Percentiles rank a stretch among this genome's conserved stretches.
Conservation (phyloP, 345 rosid genomes). For the Eutrema japonicum region DNA sequence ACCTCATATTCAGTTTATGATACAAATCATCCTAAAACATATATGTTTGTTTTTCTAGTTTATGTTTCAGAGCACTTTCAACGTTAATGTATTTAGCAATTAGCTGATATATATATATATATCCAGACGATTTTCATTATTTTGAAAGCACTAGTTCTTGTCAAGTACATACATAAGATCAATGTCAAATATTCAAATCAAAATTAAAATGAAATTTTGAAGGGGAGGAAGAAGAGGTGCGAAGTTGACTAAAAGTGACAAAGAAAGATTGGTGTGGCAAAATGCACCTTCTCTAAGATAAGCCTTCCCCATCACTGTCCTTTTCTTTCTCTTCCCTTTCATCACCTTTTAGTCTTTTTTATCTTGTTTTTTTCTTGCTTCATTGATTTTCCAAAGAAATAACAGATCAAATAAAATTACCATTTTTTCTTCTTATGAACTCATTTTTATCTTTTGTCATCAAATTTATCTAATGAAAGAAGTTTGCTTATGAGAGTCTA, state of each 20-base stretch:
- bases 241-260: slow-evolving; percentile 51
- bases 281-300: slow-evolving; percentile 48
- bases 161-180: slow-evolving; percentile 36
- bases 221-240: slow-evolving; percentile 39
- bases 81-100: background rate
- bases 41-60: background rate
- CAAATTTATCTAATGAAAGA: background rate
- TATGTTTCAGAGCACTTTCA: background rate
- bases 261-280: slow-evolving; percentile 44
- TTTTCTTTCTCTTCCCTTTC: slow-evolving; percentile 45
- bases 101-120: background rate
- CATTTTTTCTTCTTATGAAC: background rate
- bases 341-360: slow-evolving; percentile 40
- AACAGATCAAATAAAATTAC: background rate
- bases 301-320: slow-evolving; percentile 45
- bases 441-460: background rate
- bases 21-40: background rate
- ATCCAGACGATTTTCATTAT: background rate
- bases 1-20: slow-evolving; percentile 6
- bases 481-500: background rate
- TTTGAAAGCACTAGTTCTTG: slow-evolving; percentile 37
- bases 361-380: background rate
- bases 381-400: background rate
- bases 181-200: slow-evolving; percentile 35
- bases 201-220: slow-evolving; percentile 20